Evolutionary conservation across 139 green algal species (phyloP), one percentile per base, ranked within the genome.

Genomic region (Chlamydomonas incerta): DNA sequence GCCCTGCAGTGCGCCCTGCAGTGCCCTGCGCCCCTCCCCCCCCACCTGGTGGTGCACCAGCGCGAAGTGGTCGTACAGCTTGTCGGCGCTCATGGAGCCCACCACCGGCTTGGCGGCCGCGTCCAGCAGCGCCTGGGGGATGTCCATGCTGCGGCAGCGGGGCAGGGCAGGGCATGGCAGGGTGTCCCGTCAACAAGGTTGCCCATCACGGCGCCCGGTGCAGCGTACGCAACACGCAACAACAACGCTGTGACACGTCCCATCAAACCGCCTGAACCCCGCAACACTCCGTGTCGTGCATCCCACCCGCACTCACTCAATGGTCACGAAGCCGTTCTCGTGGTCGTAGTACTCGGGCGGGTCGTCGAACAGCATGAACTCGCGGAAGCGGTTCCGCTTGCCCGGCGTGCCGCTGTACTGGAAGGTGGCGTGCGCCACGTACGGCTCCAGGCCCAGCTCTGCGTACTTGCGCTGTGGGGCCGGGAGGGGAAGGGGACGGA

Each of bases 371-470:
- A 97, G 83, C 89, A 93, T 87, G 13, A 62, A 71, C 88, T 99
- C 96, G 8, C 96, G 91, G 87, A 99, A 92, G 50, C 88, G 91
- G 77, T 99, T 90, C 17, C 96, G 88, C 91, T 99, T 99, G 81
- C 96, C 96, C 0, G 94, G 88, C 15, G 94, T 98, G 75, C 96
- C 96, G 13, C 87, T 93, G 85, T 93, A 98, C 88, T 99, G 94
- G 88, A 98, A 99, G 24, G 96, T 99, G 63, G 94, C 91, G 90
- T 99, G 96, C 29, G 96, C 91, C 8, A 96, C 96, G 87, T 96
- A 98, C 2, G 95, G 93, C 65, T 95, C 83, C 47, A 97, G 74
- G 4, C 86, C 82, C 52, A 94, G 70, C 46, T 77, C 88, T 86
- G 96, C 82, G 62, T 91, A 87, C 87, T 98, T 92, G 57, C 81